A percentile compares a stretch with the other conserved stretches of the same genome.
Evolutionary conservation across 2,329 filamentous ascomycete genomes (phyloP).

Genomic region (Fusarium palustre): DNA sequence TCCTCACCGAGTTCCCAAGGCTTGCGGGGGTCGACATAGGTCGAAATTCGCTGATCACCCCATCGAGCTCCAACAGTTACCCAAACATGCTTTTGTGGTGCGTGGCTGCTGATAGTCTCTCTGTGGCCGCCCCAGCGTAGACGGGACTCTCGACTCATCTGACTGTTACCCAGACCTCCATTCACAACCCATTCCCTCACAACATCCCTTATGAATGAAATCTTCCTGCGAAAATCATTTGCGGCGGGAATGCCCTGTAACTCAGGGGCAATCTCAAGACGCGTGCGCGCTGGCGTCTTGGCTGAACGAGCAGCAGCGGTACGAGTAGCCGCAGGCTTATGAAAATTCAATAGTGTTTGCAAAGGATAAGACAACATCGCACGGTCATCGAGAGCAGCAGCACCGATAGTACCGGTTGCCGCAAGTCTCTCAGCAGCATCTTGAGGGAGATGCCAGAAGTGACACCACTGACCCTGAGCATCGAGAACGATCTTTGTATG

Average conservation of each 20-base stretch:
- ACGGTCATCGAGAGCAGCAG: slow-evolving; percentile 76
- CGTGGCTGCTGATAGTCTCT: slow-evolving; percentile 63
- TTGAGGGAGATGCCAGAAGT: slow-evolving; percentile 81
- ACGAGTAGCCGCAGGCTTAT: slow-evolving; percentile 57
- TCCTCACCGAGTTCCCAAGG: slow-evolving; percentile 67
- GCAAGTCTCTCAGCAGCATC: slow-evolving; percentile 75
- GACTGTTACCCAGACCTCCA: slow-evolving; percentile 76
- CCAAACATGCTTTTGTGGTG: slow-evolving; percentile 74
- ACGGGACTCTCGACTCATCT: slow-evolving; percentile 66
- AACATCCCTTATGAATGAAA: slow-evolving; percentile 76
- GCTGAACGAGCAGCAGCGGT: slow-evolving; percentile 59
- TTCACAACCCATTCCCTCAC: slow-evolving; percentile 78
- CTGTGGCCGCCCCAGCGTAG: slow-evolving; percentile 70
- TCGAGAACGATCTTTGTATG: slow-evolving; percentile 88
- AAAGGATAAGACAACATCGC: slow-evolving; percentile 78
- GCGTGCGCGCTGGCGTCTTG: slow-evolving; percentile 60
- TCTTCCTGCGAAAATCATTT: slow-evolving; percentile 79
- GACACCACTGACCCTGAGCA: slow-evolving; percentile 77
- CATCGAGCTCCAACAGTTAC: slow-evolving; percentile 73
- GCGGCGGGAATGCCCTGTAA: slow-evolving; percentile 74
- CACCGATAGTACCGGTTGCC: slow-evolving; percentile 73
- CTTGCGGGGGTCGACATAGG: slow-evolving; percentile 66
- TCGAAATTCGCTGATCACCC: slow-evolving; percentile 67
- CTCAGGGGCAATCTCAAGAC: slow-evolving; percentile 70
- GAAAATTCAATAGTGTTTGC: slow-evolving; percentile 78